Evolutionary conservation across 31 red algal species (phyloP), one percentile per base, ranked within the genome.

Genomic region (Pterothamnion heteromorphum): DNA sequence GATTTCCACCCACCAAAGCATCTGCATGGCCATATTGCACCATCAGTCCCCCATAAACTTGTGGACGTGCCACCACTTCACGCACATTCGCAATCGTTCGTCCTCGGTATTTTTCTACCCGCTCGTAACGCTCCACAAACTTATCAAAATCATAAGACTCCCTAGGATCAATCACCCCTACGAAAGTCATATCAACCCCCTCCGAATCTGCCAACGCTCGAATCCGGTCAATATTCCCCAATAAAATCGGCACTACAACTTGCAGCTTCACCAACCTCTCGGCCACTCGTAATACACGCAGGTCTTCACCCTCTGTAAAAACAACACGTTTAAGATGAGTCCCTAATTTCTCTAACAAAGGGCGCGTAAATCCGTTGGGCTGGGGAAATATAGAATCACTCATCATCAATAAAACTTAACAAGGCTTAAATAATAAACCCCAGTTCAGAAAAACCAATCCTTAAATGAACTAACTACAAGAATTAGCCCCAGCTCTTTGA

Each of bases 21-120:
- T 83, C 80, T 23, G 80, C 80, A 14, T 83, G 80, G 28, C 80
- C 80, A 83, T 83, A 83, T 26, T 83, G 80, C 23, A 83, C 80
- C 80, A 83, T 83, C 80, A 83, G 18, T 14, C 20, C 80, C 23
- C 22, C 80, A 83, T 23, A 83, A 32, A 23, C 18, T 23, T 83
- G 80, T 28, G 80, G 80, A 22, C 30, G 18, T 9, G 14, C 5
- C 14, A 83, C 23, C 80, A 83, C 23, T 83, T 83, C 80, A 9
- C 28, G 80, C 5, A 24, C 80, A 83, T 83, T 32, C 14, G 9
- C 23, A 22, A 22, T 32, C 5, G 18, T 24, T 32, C 51, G 9
- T 9, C 51, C 51, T n/a, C 51, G 9, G 51, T 18, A 64, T n/a
- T 64, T 64, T 64, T 64, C 51, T n/a, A 64, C 51, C n/a, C 51